Conservation (phyloP, 352 stramenopile genomes). For the Globisporangium heterothallicum region DNA sequence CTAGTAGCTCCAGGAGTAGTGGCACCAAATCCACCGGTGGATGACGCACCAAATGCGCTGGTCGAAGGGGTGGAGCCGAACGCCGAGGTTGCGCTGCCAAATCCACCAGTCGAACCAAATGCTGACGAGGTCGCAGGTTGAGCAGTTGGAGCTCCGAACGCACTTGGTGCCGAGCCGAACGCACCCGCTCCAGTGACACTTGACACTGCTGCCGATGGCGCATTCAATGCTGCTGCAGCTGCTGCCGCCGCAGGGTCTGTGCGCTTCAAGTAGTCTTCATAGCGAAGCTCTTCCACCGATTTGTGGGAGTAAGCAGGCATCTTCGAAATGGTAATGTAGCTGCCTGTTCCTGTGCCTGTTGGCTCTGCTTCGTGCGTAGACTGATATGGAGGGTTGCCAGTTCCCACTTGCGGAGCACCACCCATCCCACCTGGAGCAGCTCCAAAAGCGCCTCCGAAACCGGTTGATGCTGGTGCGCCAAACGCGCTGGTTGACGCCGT, state of each 20-base stretch:
- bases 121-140: slow-evolving; percentile 24
- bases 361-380: slow-evolving; percentile 56
- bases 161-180: slow-evolving; percentile 28
- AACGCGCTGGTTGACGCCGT: slow-evolving; percentile 40
- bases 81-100: slow-evolving; percentile 22
- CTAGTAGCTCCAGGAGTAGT: slow-evolving; percentile 9
- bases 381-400: slow-evolving; percentile 65
- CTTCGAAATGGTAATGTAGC: slow-evolving; percentile 34
- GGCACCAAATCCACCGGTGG: slow-evolving; percentile 20
- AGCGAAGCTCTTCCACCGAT: slow-evolving; percentile 34
- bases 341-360: slow-evolving; percentile 47
- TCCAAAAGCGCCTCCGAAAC: slow-evolving; percentile 29
- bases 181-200: slow-evolving; percentile 30
- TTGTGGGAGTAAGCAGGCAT: slow-evolving; percentile 38
- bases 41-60: slow-evolving; percentile 25
- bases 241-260: slow-evolving; percentile 25
- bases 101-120: slow-evolving; percentile 35
- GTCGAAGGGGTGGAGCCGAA: slow-evolving; percentile 31
- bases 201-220: slow-evolving; percentile 22
- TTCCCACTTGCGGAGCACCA: slow-evolving; percentile 51
- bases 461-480: slow-evolving; percentile 27
- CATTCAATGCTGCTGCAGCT: slow-evolving; percentile 37
- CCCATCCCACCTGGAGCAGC: slow-evolving; percentile 20
- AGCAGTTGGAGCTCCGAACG: slow-evolving; percentile 15
- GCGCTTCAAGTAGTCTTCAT: slow-evolving; percentile 44